Conservation (phyloP, 805 yeast genomes). For the Starmerella bacillaris region DNA sequence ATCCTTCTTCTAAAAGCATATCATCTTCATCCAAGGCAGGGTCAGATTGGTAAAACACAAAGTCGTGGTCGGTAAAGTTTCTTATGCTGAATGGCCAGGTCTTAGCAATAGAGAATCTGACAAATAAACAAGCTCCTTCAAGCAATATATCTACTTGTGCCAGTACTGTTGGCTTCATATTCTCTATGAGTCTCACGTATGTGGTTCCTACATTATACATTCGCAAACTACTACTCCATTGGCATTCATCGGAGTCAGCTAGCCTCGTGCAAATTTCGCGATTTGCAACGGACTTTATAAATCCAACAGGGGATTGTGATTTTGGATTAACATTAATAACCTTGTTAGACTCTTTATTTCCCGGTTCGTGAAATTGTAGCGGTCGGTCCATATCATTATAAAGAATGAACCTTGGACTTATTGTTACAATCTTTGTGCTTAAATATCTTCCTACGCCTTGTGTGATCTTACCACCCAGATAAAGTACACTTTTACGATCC, state of each 20-base stretch:
- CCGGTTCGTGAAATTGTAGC: conserved; percentile 24
- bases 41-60: conserved; percentile 69
- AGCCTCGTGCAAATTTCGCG: conserved; percentile 15
- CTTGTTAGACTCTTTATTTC: conserved; percentile 11
- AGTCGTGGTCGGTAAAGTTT: conserved; percentile 76
- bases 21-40: conserved; percentile 48
- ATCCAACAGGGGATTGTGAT: conserved; percentile 40
- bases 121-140: conserved; percentile 69
- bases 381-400: conserved; percentile 41
- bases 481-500: conserved; percentile 33
- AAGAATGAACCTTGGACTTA: conserved; percentile 69
- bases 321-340: conserved; percentile 28
- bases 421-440: conserved; percentile 54
- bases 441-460: conserved; percentile 80
- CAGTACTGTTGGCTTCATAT: conserved; percentile 39
- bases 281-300: conserved; percentile 24
- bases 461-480: conserved; percentile 42
- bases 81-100: conserved; percentile 89
- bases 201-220: conserved; percentile 72
- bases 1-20: neutral
- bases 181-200: conserved; percentile 49
- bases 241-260: conserved; percentile 35
- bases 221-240: conserved; percentile 79
- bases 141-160: conserved; percentile 54
- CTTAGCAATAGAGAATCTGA: conserved; percentile 54